Evolutionary conservation across 768 basidiomycete species (phyloP).

Genomic region (Leccinum fibrillosum): DNA sequence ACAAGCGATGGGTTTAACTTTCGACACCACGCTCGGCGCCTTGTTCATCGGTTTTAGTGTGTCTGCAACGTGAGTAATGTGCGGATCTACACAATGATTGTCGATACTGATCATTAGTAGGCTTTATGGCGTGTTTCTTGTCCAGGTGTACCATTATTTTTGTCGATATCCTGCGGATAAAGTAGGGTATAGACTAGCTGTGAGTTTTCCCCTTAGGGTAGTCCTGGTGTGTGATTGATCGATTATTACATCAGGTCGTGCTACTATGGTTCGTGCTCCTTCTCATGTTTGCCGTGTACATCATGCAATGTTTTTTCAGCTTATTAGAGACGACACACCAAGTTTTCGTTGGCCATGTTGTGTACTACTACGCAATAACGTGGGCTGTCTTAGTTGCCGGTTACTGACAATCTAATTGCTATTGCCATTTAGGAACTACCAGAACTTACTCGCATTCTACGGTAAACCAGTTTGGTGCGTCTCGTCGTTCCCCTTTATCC

Average conservation of each 20-base stretch:
- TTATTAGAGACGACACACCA: slow-evolving; percentile 47
- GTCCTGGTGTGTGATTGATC: not conserved
- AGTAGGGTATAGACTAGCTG: not conserved
- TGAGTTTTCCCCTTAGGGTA: slow-evolving; percentile 31
- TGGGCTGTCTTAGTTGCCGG: slow-evolving; percentile 28
- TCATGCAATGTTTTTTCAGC: slow-evolving; percentile 29
- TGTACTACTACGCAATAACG: slow-evolving; percentile 56
- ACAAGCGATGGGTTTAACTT: slow-evolving; percentile 19
- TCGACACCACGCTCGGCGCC: slow-evolving; percentile 58
- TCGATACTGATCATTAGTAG: slow-evolving; percentile 32
- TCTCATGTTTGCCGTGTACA: not conserved
- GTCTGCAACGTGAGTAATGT: slow-evolving; percentile 35
- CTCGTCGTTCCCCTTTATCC: not conserved
- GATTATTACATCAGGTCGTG: slow-evolving; percentile 25
- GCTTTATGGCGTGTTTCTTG: slow-evolving; percentile 46
- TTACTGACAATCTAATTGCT: slow-evolving; percentile 2
- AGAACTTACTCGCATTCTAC: slow-evolving; percentile 33
- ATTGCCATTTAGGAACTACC: slow-evolving; percentile 36
- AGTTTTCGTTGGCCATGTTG: slow-evolving; percentile 45
- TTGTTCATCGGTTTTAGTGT: slow-evolving; percentile 55
- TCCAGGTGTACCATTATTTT: not conserved
- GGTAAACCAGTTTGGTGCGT: slow-evolving; percentile 46
- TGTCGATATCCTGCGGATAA: not conserved
- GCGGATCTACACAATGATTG: not conserved
- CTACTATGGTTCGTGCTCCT: slow-evolving; percentile 29